phyloP scores from a whole-genome alignment of 225 moss, liverwort and hornwort species.

The Pleurozium schreberi region DNA sequence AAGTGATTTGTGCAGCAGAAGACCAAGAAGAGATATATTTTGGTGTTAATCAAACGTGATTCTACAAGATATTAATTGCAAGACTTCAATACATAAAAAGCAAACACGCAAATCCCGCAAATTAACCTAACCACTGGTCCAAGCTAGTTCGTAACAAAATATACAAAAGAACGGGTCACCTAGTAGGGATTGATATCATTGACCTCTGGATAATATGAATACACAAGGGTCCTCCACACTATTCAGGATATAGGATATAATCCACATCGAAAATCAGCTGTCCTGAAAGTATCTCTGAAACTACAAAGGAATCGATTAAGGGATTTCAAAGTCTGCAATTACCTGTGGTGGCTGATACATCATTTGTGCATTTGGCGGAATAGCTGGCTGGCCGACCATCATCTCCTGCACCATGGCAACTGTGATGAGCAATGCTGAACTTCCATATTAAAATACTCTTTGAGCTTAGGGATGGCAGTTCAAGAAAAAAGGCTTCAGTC shows the following conservation, averaged over 20 bases:
- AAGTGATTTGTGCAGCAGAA: not conserved
- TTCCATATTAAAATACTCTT: not conserved
- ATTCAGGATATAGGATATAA: not conserved
- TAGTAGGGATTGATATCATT: not conserved
- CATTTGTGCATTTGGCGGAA: slow-evolving; percentile 52
- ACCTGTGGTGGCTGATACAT: slow-evolving; percentile 75
- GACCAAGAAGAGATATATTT: not conserved
- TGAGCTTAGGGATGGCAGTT: not conserved
- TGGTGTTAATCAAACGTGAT: not conserved
- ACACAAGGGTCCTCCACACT: not conserved
- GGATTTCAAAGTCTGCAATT: not conserved
- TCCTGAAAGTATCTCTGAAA: not conserved
- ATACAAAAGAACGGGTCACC: not conserved
- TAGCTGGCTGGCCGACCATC: slow-evolving; percentile 66
- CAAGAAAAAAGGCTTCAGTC: not conserved
- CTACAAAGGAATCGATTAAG: not conserved
- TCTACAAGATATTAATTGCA: not conserved
- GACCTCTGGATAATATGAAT: not conserved
- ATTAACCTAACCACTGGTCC: not conserved
- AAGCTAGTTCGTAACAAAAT: not conserved
- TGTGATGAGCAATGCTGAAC: not conserved
- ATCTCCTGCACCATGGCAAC: slow-evolving; percentile 51
- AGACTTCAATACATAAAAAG: not conserved
- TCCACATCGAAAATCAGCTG: not conserved
- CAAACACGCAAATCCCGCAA: not conserved